These are phyloP conservation scores for Alternaria brassicicola DNA, from an alignment of 2,329 filamentous ascomycete species.

Conservation along the genomic window DNA sequence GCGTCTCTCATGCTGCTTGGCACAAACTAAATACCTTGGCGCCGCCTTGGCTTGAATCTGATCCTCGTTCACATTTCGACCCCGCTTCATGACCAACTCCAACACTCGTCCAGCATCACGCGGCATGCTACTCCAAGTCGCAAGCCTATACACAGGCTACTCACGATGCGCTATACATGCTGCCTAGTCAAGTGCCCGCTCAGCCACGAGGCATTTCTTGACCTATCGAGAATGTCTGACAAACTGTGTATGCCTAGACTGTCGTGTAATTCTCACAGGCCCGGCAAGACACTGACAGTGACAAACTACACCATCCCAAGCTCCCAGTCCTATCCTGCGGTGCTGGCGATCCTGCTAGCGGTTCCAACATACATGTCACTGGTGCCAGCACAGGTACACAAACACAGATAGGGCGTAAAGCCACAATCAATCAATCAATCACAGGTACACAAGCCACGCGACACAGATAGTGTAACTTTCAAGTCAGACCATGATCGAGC, in stretches of 20 bases:
- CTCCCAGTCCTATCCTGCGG: conserved; percentile 2
- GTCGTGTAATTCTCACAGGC: conserved; percentile 24
- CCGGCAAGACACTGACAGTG: conserved; percentile 17
- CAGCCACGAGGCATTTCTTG: conserved; percentile 14
- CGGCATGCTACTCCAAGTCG: neutral
- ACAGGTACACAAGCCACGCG: conserved; percentile 18
- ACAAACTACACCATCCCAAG: conserved; percentile 21
- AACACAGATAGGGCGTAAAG: no score
- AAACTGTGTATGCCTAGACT: conserved; percentile 11
- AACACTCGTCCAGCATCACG: conserved; percentile 4
- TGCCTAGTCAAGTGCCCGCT: conserved; percentile 13
- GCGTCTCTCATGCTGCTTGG: conserved; percentile 17
- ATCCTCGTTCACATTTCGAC: conserved; percentile 6
- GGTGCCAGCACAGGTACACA: conserved; percentile 19
- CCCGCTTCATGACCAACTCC: conserved; percentile 12
- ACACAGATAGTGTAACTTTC: conserved; percentile 2
- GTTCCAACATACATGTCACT: conserved; percentile 17
- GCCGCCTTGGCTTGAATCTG: conserved; percentile 8
- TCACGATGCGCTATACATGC: conserved; percentile 7
- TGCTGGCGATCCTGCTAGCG: conserved; percentile 7
- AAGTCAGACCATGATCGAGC: neutral
- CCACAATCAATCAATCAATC: no score
- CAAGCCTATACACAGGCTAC: neutral
- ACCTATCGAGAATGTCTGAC: conserved; percentile 11
- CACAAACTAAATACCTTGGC: conserved; percentile 20